These are phyloP conservation scores for Gaillardinia entomophila DNA, from an alignment of 805 yeast species.

Conservation along the genomic window DNA sequence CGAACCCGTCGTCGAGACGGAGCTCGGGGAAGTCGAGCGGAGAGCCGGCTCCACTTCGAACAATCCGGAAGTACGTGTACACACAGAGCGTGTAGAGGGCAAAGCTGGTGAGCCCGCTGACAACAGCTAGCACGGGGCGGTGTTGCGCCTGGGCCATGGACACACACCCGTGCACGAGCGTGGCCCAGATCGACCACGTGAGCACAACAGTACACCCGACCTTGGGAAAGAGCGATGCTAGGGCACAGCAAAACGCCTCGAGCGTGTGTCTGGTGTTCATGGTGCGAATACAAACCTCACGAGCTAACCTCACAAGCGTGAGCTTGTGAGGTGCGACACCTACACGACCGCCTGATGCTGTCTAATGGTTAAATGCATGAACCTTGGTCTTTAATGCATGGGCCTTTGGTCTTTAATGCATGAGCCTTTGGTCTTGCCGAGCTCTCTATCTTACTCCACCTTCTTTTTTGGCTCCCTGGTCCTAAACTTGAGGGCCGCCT, in stretches of 20 bases:
- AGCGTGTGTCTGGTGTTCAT: no score
- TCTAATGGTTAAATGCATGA: no score
- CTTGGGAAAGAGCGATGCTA: slow-evolving; percentile 45
- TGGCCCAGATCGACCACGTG: slow-evolving; percentile 44
- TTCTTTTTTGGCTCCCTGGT: slow-evolving; percentile 2
- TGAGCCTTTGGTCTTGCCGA: no score
- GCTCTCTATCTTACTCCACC: slow-evolving; percentile 1
- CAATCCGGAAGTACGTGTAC: slow-evolving; percentile 48
- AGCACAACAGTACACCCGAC: slow-evolving; percentile 35
- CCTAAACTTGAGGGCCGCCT: slow-evolving; percentile 47
- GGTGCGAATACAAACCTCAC: no score
- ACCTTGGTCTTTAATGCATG: no score
- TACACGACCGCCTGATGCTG: no score
- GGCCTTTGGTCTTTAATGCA: no score
- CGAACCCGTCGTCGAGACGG: slow-evolving; percentile 11
- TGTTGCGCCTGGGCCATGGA: slow-evolving; percentile 9
- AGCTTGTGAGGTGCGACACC: no score
- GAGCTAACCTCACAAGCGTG: no score
- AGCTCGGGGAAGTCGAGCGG: slow-evolving; percentile 53
- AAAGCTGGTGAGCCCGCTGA: slow-evolving; percentile 16
- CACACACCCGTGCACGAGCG: slow-evolving; percentile 21
- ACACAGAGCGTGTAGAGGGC: slow-evolving; percentile 32
- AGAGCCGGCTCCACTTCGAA: slow-evolving; percentile 58
- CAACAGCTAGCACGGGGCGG: slow-evolving; percentile 7
- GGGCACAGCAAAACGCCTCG: slow-evolving; percentile 25